Evolutionary conservation across 176 grass and related monocot species (phyloP).

Genomic region (Oryza meridionalis): DNA sequence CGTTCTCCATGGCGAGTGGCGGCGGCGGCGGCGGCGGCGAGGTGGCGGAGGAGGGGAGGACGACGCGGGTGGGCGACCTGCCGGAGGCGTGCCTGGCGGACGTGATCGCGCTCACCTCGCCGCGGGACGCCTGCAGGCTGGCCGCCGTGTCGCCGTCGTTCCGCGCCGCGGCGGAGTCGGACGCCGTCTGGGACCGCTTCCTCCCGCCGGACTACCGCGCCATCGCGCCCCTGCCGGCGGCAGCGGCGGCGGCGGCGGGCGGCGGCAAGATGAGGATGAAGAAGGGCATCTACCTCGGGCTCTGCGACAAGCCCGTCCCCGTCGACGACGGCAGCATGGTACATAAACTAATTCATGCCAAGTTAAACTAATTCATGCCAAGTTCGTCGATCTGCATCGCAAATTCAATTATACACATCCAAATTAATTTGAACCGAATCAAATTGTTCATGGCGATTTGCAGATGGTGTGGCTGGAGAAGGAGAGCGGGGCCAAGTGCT

Average conservation of each 20-base stretch:
- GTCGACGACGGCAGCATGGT: conserved; percentile 2
- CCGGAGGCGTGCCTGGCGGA: conserved; percentile 53
- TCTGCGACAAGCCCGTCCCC: conserved; percentile 29
- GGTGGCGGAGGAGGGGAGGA: neutral
- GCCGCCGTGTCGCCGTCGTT: conserved; percentile 48
- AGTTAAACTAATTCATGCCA: neutral
- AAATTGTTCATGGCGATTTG: neutral
- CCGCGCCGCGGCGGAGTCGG: conserved; percentile 45
- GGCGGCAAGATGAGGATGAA: neutral
- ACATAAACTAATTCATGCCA: neutral
- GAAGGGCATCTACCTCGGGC: conserved; percentile 43
- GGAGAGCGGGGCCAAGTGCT: conserved; percentile 45
- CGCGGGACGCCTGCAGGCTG: conserved; percentile 40
- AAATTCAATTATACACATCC: no score
- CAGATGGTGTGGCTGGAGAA: conserved; percentile 45
- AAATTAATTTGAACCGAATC: neutral
- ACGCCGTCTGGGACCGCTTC: conserved; percentile 47
- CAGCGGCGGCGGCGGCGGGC: neutral
- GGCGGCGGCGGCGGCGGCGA: neutral
- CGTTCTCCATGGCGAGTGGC: neutral
- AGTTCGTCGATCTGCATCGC: neutral
- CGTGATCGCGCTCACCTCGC: conserved; percentile 52
- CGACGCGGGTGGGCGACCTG: conserved; percentile 27
- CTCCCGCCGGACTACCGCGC: conserved; percentile 33
- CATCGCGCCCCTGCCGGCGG: neutral